Evolutionary conservation across 2,329 filamentous ascomycete genomes (phyloP).

Genomic region (Exophiala dermatitidis): DNA sequence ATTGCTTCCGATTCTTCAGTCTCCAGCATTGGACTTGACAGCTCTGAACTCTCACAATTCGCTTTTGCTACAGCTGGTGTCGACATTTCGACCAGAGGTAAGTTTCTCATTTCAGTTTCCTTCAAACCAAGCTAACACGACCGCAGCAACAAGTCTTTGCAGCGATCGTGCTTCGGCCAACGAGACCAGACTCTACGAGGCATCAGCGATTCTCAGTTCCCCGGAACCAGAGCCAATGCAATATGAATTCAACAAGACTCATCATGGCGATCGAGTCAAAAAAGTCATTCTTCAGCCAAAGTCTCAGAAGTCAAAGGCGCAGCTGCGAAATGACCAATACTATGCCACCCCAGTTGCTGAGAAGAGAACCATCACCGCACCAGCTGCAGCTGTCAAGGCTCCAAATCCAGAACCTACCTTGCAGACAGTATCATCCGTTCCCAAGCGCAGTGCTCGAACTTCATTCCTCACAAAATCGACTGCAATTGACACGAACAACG

Average conservation of each 20-base stretch:
- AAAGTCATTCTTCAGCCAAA: constrained; percentile 13
- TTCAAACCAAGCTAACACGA: not conserved
- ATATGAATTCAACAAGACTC: not conserved
- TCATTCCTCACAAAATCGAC: constrained; percentile 14
- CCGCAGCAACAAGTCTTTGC: not conserved
- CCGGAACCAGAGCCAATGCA: not conserved
- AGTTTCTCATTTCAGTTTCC: not conserved
- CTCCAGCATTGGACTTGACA: constrained; percentile 2
- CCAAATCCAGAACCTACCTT: not conserved
- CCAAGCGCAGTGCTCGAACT: constrained; percentile 12
- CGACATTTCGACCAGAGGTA: constrained; percentile 10
- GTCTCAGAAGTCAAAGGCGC: constrained; percentile 11
- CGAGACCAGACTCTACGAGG: not conserved
- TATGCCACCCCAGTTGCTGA: not conserved
- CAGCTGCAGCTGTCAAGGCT: constrained; percentile 1
- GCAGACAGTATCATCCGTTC: not conserved
- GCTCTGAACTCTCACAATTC: constrained; percentile 6
- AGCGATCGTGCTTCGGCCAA: not conserved
- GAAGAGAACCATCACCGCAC: constrained; percentile 2
- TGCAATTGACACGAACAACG: not conserved
- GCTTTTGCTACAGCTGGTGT: constrained; percentile 11
- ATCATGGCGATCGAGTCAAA: not conserved
- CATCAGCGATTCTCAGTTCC: not conserved
- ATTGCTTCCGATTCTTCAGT: not conserved
- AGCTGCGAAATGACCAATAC: not conserved